Base-by-base conservation (phyloP, 192 early-diverging fungal genomes). In the Phlyctochytrium arcticum region DNA sequence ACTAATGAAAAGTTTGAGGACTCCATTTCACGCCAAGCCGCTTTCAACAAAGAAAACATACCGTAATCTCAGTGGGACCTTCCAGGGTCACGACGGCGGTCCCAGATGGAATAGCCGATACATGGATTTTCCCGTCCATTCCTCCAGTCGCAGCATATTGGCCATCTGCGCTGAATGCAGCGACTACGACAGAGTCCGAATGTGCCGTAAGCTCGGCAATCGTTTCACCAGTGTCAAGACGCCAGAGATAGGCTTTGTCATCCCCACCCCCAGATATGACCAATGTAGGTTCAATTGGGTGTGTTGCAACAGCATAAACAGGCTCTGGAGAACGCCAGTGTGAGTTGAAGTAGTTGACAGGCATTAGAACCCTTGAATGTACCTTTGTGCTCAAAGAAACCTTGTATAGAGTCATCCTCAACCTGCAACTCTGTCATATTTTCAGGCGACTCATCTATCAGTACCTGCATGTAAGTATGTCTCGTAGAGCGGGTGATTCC, bases 101-200 rank as follows among this genome's bases (percentile, higher is more conserved):
- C 6, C 87, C 85, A 30, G 73, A 85, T 6, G 80, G 70, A 21
- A 76, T 67, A 65, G 83, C 74, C 81, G 87, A 89, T 29, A 95
- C 88, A 54, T 74, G 75, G 63, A 97, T 79, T 58, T 89, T 86
- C 42, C 97, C 97, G 65, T 97, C 95, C 95, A 99, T 93, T n/a
- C 91, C 93, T 44, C 89, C 97, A 2, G 88, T 83, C 5, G 95
- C 95, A 49, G 92, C 85, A 69, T 87, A 89, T 50, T 82, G 71
- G 24, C 97, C 97, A 67, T 91, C 89, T 32, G 65, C 69, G 72
- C 85, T 93, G 73, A 96, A 99, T 21, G 78, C 84, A 0, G 89
- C 88, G 7, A 89, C 73, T 30, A 86, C 81, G 9, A 96, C 89
- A 1, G 94, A 94, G 74, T 99, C 97, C 3, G 78, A 82, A 73